A percentile compares a stretch with the other conserved stretches of the same genome.
Evolutionary conservation across 2,329 filamentous ascomycete genomes (phyloP).

Genomic region (Bipolaris zeicola): DNA sequence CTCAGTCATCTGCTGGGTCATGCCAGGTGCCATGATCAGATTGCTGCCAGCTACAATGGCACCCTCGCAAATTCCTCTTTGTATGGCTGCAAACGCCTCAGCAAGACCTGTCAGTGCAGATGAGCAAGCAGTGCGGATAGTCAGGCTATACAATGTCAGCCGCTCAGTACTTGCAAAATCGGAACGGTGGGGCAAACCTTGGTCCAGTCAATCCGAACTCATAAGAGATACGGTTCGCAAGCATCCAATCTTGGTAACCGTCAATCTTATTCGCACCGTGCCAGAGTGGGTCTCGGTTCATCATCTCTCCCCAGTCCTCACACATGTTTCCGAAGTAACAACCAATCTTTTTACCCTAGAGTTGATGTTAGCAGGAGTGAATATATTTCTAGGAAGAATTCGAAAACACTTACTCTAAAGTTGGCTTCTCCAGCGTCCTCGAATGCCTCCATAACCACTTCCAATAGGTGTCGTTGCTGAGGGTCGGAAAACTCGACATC

Average conservation of each 20-base stretch:
- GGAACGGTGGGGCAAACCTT: slow-evolving; percentile 24
- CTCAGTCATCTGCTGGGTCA: slow-evolving; percentile 7
- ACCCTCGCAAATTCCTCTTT: slow-evolving; percentile 8
- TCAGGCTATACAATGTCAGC: not conserved
- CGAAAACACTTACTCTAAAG: slow-evolving; percentile 6
- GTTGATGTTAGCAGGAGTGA: not conserved
- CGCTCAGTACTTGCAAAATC: not conserved
- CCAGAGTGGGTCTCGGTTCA: not conserved
- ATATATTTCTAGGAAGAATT: not conserved
- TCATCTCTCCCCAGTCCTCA: slow-evolving; percentile 28
- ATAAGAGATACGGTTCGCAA: slow-evolving; percentile 35
- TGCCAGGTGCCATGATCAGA: slow-evolving; percentile 18
- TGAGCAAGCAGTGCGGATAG: slow-evolving; percentile 4
- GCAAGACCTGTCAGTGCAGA: not conserved
- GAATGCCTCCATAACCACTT: slow-evolving; percentile 30
- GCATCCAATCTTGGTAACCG: slow-evolving; percentile 22
- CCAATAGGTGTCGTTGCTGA: slow-evolving; percentile 29
- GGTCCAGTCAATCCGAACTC: slow-evolving; percentile 24
- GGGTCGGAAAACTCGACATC: slow-evolving; percentile 24
- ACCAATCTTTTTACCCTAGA: slow-evolving; percentile 35
- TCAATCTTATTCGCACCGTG: slow-evolving; percentile 15
- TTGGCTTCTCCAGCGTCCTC: slow-evolving; percentile 29
- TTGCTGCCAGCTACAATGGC: slow-evolving; percentile 27
- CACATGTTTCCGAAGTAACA: slow-evolving; percentile 39
- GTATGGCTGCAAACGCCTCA: slow-evolving; percentile 9